Conservation (phyloP, 2,329 filamentous ascomycete species). For the Phaeoacremonium minimum region DNA sequence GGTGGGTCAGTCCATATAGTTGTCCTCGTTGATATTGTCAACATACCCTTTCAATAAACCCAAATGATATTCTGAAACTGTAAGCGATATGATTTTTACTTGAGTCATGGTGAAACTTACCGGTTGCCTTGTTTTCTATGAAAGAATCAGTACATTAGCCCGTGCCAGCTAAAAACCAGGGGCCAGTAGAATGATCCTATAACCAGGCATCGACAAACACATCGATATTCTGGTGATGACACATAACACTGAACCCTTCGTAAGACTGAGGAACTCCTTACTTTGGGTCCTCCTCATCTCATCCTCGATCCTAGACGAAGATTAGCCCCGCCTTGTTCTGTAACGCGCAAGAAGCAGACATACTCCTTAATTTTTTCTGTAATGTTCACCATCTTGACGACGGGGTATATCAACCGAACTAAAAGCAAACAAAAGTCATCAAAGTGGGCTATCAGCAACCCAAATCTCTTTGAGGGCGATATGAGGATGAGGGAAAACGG, state of each 20-base stretch:
- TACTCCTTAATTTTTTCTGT: constrained; percentile 99
- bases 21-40: not conserved
- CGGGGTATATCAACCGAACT: constrained; percentile 20
- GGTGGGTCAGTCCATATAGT: too few species aligned
- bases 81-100: not conserved
- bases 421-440: not conserved
- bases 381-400: constrained; percentile 87
- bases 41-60: constrained; percentile 91
- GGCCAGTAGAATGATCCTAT: too few species aligned
- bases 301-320: constrained; percentile 81
- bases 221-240: too few species aligned
- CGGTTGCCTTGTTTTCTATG: constrained; percentile 96
- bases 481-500: too few species aligned
- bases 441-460: not conserved
- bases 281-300: constrained; percentile 99
- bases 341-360: constrained; percentile 24
- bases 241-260: too few species aligned
- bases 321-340: constrained; percentile 18
- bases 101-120: constrained; percentile 46
- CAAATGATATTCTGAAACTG: constrained; percentile 84
- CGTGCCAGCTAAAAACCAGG: too few species aligned
- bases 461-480: not conserved
- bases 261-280: too few species aligned
- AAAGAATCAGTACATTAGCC: constrained; percentile 19
- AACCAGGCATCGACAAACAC: too few species aligned